Evolutionary conservation across 306 rosid species (phyloP).

Genomic region (Prunus mira): DNA sequence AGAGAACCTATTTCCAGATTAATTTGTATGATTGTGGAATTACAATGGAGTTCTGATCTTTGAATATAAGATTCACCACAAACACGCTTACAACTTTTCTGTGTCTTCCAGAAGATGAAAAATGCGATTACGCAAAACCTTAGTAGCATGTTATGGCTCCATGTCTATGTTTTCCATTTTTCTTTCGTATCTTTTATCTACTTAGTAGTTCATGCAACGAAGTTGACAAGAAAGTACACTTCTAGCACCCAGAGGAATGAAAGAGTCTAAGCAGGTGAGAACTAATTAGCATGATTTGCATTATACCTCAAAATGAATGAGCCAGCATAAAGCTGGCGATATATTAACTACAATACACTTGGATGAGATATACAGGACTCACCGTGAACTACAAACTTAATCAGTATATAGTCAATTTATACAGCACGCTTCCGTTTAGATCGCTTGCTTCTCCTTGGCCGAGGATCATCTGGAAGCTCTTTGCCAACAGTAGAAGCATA

Average conservation of each 20-base stretch:
- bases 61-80: not conserved
- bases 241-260: conserved; percentile 12
- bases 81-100: not conserved
- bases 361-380: conserved; percentile 63
- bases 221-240: conserved; percentile 12
- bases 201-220: not conserved
- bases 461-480: conserved; percentile 53
- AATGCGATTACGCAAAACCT: not conserved
- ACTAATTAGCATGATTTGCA: conserved; percentile 24
- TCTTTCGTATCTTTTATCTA: not conserved
- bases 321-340: conserved; percentile 48
- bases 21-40: not conserved
- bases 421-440: conserved; percentile 89
- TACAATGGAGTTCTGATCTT: not conserved
- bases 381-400: conserved; percentile 56
- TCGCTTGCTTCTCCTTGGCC: conserved; percentile 90
- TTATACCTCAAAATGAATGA: conserved; percentile 49
- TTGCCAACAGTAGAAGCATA: conserved; percentile 50
- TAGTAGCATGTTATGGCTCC: not conserved
- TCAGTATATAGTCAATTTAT: conserved; percentile 35
- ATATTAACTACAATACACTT: conserved; percentile 31
- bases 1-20: not conserved
- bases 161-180: not conserved
- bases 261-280: conserved; percentile 1
- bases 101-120: not conserved